phyloP scores from a whole-genome alignment of 2,329 filamentous ascomycete genomes.

The Rachicladosporium sp. region DNA sequence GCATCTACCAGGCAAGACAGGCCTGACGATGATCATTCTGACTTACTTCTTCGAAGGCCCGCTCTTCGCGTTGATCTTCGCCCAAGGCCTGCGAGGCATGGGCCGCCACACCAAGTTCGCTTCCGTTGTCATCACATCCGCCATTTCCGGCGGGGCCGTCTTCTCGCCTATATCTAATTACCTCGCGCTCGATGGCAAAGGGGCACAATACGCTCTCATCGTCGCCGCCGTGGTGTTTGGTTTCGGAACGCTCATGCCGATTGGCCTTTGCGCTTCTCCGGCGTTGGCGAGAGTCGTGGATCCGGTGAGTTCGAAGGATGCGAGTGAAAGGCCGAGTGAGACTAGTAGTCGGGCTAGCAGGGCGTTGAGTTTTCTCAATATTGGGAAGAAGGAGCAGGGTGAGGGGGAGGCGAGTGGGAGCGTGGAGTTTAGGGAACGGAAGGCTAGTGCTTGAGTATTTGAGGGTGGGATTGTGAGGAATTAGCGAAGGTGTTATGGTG shows the following conservation, averaged over 20 bases:
- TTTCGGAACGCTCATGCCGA: constrained; percentile 39
- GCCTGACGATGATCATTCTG: constrained; percentile 38
- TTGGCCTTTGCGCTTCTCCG: constrained; percentile 40
- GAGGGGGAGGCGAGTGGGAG: constrained; percentile 5
- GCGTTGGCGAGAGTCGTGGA: constrained; percentile 37
- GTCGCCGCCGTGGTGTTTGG: constrained; percentile 42
- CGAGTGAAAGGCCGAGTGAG: constrained; percentile 12
- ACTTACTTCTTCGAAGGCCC: constrained; percentile 50
- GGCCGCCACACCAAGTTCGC: constrained; percentile 47
- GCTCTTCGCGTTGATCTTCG: constrained; percentile 47
- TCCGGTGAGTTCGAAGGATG: constrained; percentile 16
- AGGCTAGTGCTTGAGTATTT: too few relatives aligned
- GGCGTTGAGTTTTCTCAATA: constrained; percentile 20
- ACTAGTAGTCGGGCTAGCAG: constrained; percentile 19
- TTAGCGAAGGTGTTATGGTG: too few relatives aligned
- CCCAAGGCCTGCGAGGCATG: constrained; percentile 45
- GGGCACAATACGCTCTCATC: constrained; percentile 38
- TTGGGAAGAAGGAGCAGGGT: constrained; percentile 15
- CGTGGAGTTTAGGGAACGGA: constrained; percentile 15
- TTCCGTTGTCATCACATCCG: constrained; percentile 40
- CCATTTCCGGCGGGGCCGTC: constrained; percentile 41
- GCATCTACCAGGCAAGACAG: constrained; percentile 32
- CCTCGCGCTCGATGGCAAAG: constrained; percentile 27
- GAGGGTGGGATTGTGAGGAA: too few relatives aligned
- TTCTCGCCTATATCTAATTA: constrained; percentile 44